A percentile compares a stretch with the other conserved stretches of the same genome.
Conservation (phyloP, 2,329 filamentous ascomycete genomes). For the Colletotrichum sp. region DNA sequence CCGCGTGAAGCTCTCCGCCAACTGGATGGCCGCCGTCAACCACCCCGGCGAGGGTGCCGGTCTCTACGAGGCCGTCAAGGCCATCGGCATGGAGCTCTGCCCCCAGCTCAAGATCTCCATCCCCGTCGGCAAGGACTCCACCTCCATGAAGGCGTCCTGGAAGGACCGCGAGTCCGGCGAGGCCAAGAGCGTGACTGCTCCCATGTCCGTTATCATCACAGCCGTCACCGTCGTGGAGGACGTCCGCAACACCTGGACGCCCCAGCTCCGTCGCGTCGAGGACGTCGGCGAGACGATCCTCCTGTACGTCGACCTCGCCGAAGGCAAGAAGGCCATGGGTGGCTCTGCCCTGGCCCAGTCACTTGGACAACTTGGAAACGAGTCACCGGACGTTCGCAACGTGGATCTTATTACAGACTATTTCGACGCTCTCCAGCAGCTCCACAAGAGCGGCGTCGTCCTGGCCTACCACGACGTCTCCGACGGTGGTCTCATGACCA, state of each 20-base stretch:
- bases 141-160: conserved; percentile 99
- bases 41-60: conserved; percentile 92
- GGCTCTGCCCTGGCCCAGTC: conserved; percentile 92
- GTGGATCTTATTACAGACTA: conserved; percentile 84
- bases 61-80: conserved; percentile 91
- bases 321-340: conserved; percentile 81
- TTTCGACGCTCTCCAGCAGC: conserved; percentile 80
- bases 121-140: conserved; percentile 96
- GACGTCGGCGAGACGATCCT: conserved; percentile 89
- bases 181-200: conserved; percentile 86
- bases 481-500: conserved; percentile 90
- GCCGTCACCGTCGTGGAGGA: conserved; percentile 87
- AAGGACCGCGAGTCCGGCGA: conserved; percentile 70
- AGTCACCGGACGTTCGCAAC: conserved; percentile 86
- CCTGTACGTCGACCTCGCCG: conserved; percentile 89
- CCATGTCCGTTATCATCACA: conserved; percentile 88
- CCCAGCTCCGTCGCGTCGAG: conserved; percentile 80
- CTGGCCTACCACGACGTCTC: conserved; percentile 95
- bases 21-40: conserved; percentile 98
- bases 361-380: conserved; percentile 83
- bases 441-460: conserved; percentile 68
- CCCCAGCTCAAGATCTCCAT: conserved; percentile 90
- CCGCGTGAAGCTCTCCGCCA: conserved; percentile 87
- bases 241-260: conserved; percentile 90
- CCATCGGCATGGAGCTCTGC: conserved; percentile 91